Base-by-base conservation (phyloP, 148 eudicot species). In the Spergularia marina region DNA sequence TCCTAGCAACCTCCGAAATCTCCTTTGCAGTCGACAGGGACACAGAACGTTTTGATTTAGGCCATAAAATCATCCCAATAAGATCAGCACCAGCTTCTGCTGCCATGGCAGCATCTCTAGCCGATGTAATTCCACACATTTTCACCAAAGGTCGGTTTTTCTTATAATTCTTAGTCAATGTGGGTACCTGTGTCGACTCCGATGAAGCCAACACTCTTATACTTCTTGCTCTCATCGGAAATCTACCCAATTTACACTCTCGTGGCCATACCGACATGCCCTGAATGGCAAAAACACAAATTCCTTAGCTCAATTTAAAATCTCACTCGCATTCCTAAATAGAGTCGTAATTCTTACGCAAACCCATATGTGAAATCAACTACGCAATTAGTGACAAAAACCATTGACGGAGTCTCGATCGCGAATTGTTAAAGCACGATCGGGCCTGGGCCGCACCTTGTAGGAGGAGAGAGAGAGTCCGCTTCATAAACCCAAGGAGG, bases 1-100 rank as follows among this genome's bases (percentile, higher is more conserved):
- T 84, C 73, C 91, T 79, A 36, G 99, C 94, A 72, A 84, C 94
- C 77, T 84, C 82, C 30, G 98, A 96, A 53, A 96, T 92, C 68
- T 92, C 98, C 84, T 88, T 96, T 10, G 97, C 99, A 79, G 87
- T 85, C 57, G 93, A 70, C 72, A 87, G 63, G 62, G 99, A 86
- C 71, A 96, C 81, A 5, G 99, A 92, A 40, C 98, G 96, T 80
- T 89, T 96, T n/a, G 98, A 92, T 64, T 92, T 85, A 11, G 99
- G 98, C 99, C 98, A 92, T 18, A 96, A 12, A 71, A 96, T 96
- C 99, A 96, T 92, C 51, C 99, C 99, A 64, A 96, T 89, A 70
- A 90, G 87, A 82, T 88, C 83, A 72, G 99, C 98, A 79, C 98
- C 99, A 21, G 99, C 97, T 84, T 95, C 85, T 44, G 97, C 97